Evolutionary conservation across 495 filamentous ascomycete genomes (phyloP).

Genomic region (Ascobolus immersus): DNA sequence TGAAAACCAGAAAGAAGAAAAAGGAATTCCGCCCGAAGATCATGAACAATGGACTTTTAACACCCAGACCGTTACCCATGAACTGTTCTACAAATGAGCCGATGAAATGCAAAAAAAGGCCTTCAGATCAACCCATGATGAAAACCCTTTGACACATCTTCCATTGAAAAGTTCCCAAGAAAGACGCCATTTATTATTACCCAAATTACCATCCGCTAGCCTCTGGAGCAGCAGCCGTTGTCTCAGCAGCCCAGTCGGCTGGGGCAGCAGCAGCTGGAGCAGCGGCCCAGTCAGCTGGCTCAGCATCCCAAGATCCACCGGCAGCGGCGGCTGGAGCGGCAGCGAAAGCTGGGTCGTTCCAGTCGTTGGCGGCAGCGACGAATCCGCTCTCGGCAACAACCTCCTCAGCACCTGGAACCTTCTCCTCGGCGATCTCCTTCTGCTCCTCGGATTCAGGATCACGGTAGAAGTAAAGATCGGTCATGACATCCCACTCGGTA

Average conservation of each 20-base stretch:
- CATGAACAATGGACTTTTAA: no score
- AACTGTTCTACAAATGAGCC: no score
- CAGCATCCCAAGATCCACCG: slow-evolving; percentile 58
- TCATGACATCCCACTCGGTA: slow-evolving; percentile 92
- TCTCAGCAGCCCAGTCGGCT: slow-evolving; percentile 46
- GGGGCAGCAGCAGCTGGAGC: slow-evolving; percentile 24
- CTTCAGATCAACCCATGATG: no score
- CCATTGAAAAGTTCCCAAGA: no score
- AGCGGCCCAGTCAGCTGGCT: slow-evolving; percentile 46
- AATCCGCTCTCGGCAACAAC: slow-evolving; percentile 64
- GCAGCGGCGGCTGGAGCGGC: slow-evolving; percentile 29
- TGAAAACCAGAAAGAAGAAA: no score
- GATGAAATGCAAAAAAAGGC: no score
- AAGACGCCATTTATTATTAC: no score
- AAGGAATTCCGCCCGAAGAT: no score
- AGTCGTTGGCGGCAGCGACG: slow-evolving; percentile 31
- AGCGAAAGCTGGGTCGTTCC: slow-evolving; percentile 35
- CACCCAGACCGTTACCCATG: no score
- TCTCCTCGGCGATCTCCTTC: slow-evolving; percentile 32
- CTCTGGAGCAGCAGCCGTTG: slow-evolving; percentile 14
- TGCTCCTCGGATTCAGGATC: slow-evolving; percentile 72
- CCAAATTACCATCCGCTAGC: slow-evolving; percentile 5
- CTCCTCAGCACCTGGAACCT: slow-evolving; percentile 58
- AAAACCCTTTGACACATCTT: no score
- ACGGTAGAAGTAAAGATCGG: slow-evolving; percentile 99